Evolutionary conservation across 208 protist genomes (phyloP).

Genomic region (Trypanosoma theileri): DNA sequence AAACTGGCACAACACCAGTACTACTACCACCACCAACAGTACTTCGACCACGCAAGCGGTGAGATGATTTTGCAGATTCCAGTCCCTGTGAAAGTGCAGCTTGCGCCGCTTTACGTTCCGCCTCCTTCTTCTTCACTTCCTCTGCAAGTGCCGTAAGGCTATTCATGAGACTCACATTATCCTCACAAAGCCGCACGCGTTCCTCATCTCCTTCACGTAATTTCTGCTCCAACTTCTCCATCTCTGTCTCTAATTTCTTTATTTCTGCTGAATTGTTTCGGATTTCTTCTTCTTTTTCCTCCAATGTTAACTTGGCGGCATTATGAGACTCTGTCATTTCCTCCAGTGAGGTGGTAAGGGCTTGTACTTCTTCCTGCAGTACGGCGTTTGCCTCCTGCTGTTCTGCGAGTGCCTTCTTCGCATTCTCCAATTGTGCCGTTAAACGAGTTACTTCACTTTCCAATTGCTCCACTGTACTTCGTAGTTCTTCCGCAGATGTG

Average conservation of each 20-base stretch:
- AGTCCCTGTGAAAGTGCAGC: slow-evolving; percentile 61
- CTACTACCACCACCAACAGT: neutral
- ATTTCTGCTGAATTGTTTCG: slow-evolving; percentile 18
- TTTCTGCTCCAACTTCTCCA: slow-evolving; percentile 18
- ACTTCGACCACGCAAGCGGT: slow-evolving; percentile 17
- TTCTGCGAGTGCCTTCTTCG: neutral
- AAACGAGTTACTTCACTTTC: slow-evolving; percentile 4
- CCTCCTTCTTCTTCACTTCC: slow-evolving; percentile 56
- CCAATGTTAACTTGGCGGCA: slow-evolving; percentile 15
- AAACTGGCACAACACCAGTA: neutral
- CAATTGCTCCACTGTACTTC: slow-evolving; percentile 19
- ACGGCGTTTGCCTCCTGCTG: slow-evolving; percentile 14
- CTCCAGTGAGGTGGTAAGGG: slow-evolving; percentile 15
- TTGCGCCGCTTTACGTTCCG: slow-evolving; percentile 55
- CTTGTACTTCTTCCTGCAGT: slow-evolving; percentile 13
- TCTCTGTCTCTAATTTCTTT: slow-evolving; percentile 25
- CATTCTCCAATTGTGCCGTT: slow-evolving; percentile 3
- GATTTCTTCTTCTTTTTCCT: slow-evolving; percentile 30
- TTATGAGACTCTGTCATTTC: slow-evolving; percentile 27
- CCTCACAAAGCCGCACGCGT: slow-evolving; percentile 36
- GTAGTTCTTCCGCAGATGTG: slow-evolving; percentile 16
- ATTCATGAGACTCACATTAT: slow-evolving; percentile 64
- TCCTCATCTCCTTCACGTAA: slow-evolving; percentile 36
- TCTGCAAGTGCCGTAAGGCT: slow-evolving; percentile 54
- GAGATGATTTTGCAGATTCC: slow-evolving; percentile 2